These are phyloP conservation scores for Sphenostylis stenocarpa DNA, from an alignment of 306 rosid species.

Conservation along the genomic window DNA sequence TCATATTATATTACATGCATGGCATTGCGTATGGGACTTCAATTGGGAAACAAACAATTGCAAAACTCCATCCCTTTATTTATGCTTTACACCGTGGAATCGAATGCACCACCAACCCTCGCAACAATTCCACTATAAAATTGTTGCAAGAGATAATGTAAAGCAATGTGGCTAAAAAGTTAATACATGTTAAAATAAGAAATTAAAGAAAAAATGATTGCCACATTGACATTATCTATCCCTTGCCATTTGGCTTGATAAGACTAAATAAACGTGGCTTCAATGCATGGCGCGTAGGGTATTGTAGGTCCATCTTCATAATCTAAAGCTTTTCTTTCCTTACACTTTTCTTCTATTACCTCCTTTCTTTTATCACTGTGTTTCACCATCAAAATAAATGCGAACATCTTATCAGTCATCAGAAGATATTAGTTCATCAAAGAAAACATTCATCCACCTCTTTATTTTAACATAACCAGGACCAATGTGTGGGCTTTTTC, in stretches of 20 bases:
- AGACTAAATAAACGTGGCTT: neutral
- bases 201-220: neutral
- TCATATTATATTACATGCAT: no score
- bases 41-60: neutral
- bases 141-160: no score
- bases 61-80: neutral
- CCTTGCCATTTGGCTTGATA: neutral
- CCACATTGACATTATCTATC: neutral
- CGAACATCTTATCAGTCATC: constrained; percentile 32
- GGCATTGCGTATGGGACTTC: constrained; percentile 1
- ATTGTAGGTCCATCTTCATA: constrained; percentile 16
- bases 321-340: constrained; percentile 10
- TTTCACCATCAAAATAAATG: constrained; percentile 20
- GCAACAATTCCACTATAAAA: no score
- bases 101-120: no score
- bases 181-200: neutral
- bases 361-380: neutral
- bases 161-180: neutral
- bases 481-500: no score
- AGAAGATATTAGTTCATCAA: neutral
- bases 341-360: neutral
- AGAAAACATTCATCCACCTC: neutral
- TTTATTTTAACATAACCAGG: neutral
- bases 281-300: neutral
- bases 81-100: neutral